These are phyloP conservation scores for Mycena amicta DNA, from an alignment of 768 basidiomycete genomes.

Conservation along the genomic window DNA sequence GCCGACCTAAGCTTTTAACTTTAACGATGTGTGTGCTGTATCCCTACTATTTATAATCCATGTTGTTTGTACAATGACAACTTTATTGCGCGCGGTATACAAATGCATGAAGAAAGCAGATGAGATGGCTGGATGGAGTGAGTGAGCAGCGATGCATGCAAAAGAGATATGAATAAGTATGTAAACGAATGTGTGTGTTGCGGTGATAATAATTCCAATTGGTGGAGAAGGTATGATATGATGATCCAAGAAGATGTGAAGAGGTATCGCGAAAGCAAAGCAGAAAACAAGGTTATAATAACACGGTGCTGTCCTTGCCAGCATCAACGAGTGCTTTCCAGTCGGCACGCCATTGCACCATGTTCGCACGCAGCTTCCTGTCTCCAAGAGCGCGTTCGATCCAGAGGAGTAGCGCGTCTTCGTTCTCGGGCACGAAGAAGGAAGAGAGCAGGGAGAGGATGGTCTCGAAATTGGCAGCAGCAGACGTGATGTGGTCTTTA, in stretches of 20 bases:
- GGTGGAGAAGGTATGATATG: slow-evolving; percentile 3
- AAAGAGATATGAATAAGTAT: background rate
- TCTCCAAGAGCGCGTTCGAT: slow-evolving; percentile 61
- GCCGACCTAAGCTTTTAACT: slow-evolving; percentile 28
- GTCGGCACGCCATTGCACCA: slow-evolving; percentile 76
- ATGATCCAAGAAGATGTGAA: slow-evolving; percentile 10
- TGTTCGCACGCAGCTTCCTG: slow-evolving; percentile 69
- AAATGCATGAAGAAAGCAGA: slow-evolving; percentile 21
- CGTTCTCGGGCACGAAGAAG: slow-evolving; percentile 92
- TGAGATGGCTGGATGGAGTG: slow-evolving; percentile 13
- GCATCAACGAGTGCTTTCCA: slow-evolving; percentile 73
- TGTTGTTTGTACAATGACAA: background rate
- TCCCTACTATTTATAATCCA: background rate
- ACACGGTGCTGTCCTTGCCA: slow-evolving; percentile 62
- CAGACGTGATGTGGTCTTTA: slow-evolving; percentile 83
- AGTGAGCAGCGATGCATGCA: slow-evolving; percentile 3
- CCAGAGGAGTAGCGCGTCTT: slow-evolving; percentile 82
- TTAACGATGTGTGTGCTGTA: too few relatives aligned
- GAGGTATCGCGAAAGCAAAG: slow-evolving; percentile 9
- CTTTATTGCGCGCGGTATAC: slow-evolving; percentile 15
- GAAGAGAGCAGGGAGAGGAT: slow-evolving; percentile 89
- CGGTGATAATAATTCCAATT: background rate
- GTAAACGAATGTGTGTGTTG: slow-evolving; percentile 19
- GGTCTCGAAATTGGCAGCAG: slow-evolving; percentile 85
- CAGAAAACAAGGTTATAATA: slow-evolving; percentile 45